These are phyloP conservation scores for Fusarium scirpi DNA, from an alignment of 2,329 filamentous ascomycete genomes.

Conservation along the genomic window DNA sequence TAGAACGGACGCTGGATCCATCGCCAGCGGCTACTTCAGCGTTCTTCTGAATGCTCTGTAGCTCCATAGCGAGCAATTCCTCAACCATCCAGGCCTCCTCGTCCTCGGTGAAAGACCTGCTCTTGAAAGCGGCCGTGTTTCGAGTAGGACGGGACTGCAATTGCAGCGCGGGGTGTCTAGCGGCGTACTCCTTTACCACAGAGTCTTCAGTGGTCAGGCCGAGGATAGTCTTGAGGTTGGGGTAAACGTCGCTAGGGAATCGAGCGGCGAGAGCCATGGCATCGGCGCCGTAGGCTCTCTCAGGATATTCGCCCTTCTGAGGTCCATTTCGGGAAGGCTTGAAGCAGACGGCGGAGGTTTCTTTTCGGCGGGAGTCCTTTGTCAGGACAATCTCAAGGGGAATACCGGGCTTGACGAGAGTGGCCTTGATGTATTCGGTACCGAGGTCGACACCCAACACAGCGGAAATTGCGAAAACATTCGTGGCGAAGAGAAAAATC, in stretches of 20 bases:
- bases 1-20: slow-evolving; percentile 78
- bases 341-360: slow-evolving; percentile 90
- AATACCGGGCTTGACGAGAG: slow-evolving; percentile 94
- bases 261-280: slow-evolving; percentile 87
- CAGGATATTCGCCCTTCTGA: slow-evolving; percentile 78
- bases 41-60: slow-evolving; percentile 90
- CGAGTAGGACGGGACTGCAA: slow-evolving; percentile 70
- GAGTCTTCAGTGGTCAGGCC: slow-evolving; percentile 74
- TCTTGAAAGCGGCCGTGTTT: slow-evolving; percentile 85
- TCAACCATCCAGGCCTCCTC: slow-evolving; percentile 83
- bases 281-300: slow-evolving; percentile 92
- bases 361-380: slow-evolving; percentile 97
- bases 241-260: slow-evolving; percentile 93
- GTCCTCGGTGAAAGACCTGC: slow-evolving; percentile 70
- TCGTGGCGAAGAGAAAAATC: slow-evolving; percentile 53
- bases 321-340: slow-evolving; percentile 80
- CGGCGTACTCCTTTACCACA: slow-evolving; percentile 75
- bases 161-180: slow-evolving; percentile 82
- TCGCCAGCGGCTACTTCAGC: slow-evolving; percentile 86
- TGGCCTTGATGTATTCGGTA: slow-evolving; percentile 96
- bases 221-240: slow-evolving; percentile 91
- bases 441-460: slow-evolving; percentile 94
- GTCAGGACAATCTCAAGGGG: slow-evolving; percentile 98
- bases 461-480: slow-evolving; percentile 71
- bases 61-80: slow-evolving; percentile 94